A percentile compares a stretch with the other conserved stretches of the same genome.
Conservation (phyloP, 768 basidiomycete species). For the Russula emetica region DNA sequence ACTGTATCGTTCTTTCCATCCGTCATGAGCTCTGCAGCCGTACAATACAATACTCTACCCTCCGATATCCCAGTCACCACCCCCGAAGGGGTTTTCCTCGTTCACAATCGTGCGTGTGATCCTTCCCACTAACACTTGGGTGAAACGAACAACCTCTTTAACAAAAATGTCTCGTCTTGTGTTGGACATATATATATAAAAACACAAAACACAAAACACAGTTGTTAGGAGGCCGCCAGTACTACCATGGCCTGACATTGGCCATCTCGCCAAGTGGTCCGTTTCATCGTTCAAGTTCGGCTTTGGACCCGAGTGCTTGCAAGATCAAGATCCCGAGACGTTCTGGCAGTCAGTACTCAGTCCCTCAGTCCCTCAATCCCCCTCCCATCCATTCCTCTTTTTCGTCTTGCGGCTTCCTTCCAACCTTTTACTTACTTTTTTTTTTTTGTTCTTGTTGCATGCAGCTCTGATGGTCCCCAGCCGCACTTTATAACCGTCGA, state of each 20-base stretch:
- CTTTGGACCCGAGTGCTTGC: constrained; percentile 88
- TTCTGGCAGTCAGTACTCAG: constrained; percentile 99
- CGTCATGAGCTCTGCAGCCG: constrained; percentile 9
- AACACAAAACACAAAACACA: constrained; percentile 9
- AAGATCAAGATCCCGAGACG: constrained; percentile 83
- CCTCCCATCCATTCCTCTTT: not conserved
- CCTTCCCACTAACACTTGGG: not conserved
- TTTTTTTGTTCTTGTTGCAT: too few relatives aligned
- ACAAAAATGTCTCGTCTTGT: too few relatives aligned
- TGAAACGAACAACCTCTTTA: too few relatives aligned
- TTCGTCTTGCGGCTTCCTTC: too few relatives aligned
- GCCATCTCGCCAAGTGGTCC: constrained; percentile 86
- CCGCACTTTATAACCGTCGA: constrained; percentile 94
- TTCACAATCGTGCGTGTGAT: constrained; percentile 37
- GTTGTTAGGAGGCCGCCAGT: constrained; percentile 46
- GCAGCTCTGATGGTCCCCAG: constrained; percentile 89
- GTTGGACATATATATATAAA: not conserved
- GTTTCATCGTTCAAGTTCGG: constrained; percentile 97
- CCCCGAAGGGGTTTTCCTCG: constrained; percentile 39
- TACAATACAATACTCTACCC: not conserved
- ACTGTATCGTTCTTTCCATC: too few relatives aligned
- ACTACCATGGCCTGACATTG: constrained; percentile 79
- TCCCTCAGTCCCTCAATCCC: too few relatives aligned
- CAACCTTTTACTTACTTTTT: constrained; percentile 6
- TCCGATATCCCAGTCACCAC: constrained; percentile 4